Evolutionary conservation across 768 basidiomycete species (phyloP).

Genomic region (Paxillus ammoniavirescens): DNA sequence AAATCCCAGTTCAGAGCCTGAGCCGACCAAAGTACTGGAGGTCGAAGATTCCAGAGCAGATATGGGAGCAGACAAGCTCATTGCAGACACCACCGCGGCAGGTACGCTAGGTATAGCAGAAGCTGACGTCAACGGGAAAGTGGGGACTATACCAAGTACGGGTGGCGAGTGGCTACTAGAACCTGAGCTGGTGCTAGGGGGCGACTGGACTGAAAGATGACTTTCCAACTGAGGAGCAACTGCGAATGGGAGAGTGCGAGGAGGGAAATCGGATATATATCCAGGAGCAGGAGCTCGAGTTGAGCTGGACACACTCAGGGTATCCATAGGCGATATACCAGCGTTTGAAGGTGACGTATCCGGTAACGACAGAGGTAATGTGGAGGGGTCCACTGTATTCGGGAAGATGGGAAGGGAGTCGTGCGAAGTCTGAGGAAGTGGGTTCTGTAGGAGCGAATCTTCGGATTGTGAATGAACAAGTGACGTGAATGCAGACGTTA

Average conservation of each 20-base stretch:
- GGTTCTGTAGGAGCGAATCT: constrained; percentile 16
- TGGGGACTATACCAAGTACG: constrained; percentile 38
- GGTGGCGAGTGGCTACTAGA: constrained; percentile 36
- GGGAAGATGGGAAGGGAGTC: constrained; percentile 36
- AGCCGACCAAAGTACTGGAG: constrained; percentile 16
- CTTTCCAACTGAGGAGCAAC: constrained; percentile 38
- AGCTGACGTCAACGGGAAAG: constrained; percentile 18
- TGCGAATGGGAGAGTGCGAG: constrained; percentile 31
- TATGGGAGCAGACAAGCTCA: constrained; percentile 10
- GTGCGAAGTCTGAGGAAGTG: constrained; percentile 25
- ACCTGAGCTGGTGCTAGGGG: constrained; percentile 22
- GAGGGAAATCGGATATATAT: constrained; percentile 43
- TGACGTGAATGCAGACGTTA: constrained; percentile 10
- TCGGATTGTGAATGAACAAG: constrained; percentile 10
- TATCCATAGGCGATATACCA: constrained; percentile 39
- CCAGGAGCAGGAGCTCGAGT: constrained; percentile 29
- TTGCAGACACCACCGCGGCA: constrained; percentile 1
- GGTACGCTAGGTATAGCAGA: constrained; percentile 1
- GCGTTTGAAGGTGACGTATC: constrained; percentile 33
- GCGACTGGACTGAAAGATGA: constrained; percentile 25
- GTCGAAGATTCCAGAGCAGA: constrained; percentile 19
- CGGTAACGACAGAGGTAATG: constrained; percentile 30
- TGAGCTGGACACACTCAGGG: constrained; percentile 6
- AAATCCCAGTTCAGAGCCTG: constrained; percentile 25
- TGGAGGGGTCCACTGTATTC: constrained; percentile 22